These are phyloP conservation scores for Aspergillus campestris DNA, from an alignment of 495 filamentous ascomycete genomes.

Conservation along the genomic window DNA sequence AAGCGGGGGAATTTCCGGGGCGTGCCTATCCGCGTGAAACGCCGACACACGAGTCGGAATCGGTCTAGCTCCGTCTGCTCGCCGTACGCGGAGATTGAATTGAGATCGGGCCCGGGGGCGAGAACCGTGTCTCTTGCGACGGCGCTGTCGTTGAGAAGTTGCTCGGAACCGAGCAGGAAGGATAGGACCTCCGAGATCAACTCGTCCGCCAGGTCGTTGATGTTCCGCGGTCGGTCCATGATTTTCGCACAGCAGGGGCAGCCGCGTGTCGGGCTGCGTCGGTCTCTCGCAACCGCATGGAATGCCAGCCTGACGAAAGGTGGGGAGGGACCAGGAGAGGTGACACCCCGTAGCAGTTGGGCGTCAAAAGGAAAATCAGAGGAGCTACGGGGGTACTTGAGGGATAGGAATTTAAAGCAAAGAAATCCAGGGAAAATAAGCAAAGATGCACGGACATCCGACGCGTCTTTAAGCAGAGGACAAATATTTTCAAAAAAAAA, in stretches of 20 bases:
- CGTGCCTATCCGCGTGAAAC: conserved; percentile 54
- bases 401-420: background rate
- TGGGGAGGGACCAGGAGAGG: conserved; percentile 3
- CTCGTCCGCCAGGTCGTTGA: conserved; percentile 52
- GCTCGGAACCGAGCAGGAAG: conserved; percentile 20
- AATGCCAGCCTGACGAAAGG: conserved; percentile 12
- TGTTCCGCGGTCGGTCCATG: conserved; percentile 30
- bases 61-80: conserved; percentile 33
- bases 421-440: conserved; percentile 9
- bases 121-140: conserved; percentile 3
- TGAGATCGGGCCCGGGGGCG: conserved; percentile 3
- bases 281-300: conserved; percentile 32
- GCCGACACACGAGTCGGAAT: conserved; percentile 52
- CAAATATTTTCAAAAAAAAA: conserved; percentile 1
- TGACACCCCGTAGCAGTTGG: conserved; percentile 6
- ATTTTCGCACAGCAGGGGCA: conserved; percentile 23
- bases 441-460: conserved; percentile 8
- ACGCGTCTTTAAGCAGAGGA: background rate
- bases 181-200: conserved; percentile 48
- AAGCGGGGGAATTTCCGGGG: conserved; percentile 53
- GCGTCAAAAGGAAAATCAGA: conserved; percentile 5
- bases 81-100: conserved; percentile 11
- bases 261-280: conserved; percentile 32
- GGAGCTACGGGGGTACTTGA: conserved; percentile 3
- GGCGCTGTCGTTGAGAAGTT: conserved; percentile 6